Percentiles rank a stretch among this genome's conserved stretches.
Conservation (phyloP, 495 filamentous ascomycete species). For the Xylaria curta region DNA sequence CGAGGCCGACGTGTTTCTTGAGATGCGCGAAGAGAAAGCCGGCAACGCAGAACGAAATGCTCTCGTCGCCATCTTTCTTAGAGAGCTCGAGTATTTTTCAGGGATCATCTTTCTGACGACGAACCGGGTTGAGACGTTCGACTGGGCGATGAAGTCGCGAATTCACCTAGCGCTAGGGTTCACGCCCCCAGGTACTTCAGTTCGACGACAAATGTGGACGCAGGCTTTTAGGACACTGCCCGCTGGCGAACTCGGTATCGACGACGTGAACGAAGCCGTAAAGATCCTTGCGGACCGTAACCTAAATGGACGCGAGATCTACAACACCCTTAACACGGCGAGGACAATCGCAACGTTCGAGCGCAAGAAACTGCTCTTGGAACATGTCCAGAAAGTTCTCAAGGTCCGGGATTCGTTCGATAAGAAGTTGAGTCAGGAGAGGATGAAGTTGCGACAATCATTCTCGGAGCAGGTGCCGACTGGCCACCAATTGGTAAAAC, state of each 20-base stretch:
- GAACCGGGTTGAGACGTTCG: slow-evolving; percentile 54
- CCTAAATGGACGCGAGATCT: slow-evolving; percentile 46
- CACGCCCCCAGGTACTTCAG: slow-evolving; percentile 20
- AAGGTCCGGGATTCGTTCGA: slow-evolving; percentile 26
- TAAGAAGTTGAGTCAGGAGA: slow-evolving; percentile 10
- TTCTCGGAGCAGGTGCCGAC: neutral
- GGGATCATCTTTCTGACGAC: slow-evolving; percentile 53
- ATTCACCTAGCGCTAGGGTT: slow-evolving; percentile 45
- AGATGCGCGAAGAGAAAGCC: slow-evolving; percentile 70
- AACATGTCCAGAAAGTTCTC: slow-evolving; percentile 40
- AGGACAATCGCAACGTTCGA: slow-evolving; percentile 37
- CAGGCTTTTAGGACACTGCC: slow-evolving; percentile 15
- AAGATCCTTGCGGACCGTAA: slow-evolving; percentile 21
- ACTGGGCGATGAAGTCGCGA: slow-evolving; percentile 60
- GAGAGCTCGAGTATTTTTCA: slow-evolving; percentile 48
- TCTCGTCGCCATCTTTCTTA: slow-evolving; percentile 58
- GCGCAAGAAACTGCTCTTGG: slow-evolving; percentile 33
- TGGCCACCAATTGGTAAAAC: slow-evolving; percentile 10
- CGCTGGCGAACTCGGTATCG: slow-evolving; percentile 4
- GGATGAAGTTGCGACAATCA: slow-evolving; percentile 6
- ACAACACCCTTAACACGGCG: slow-evolving; percentile 43
- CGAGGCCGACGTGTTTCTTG: slow-evolving; percentile 76
- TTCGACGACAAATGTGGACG: slow-evolving; percentile 29
- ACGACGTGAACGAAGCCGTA: neutral
- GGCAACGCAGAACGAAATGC: slow-evolving; percentile 66